These are phyloP conservation scores for Paracoccidioides brasiliensis DNA, from an alignment of 2,329 filamentous ascomycete genomes.

Conservation along the genomic window DNA sequence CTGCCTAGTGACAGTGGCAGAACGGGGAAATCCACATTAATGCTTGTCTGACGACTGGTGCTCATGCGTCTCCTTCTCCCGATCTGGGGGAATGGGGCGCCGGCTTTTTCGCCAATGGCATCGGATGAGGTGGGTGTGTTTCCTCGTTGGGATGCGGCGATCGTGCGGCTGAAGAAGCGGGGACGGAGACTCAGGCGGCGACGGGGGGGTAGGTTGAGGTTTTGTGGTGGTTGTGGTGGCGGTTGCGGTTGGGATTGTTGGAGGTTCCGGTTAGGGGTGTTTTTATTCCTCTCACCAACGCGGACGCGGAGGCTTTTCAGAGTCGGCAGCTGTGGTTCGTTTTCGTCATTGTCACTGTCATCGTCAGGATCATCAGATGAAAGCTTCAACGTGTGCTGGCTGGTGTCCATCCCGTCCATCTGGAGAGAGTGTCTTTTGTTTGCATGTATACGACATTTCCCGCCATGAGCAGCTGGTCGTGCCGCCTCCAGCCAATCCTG, in stretches of 20 bases:
- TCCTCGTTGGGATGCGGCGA: conserved; percentile 1
- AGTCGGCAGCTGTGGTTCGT: not conserved
- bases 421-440: not conserved
- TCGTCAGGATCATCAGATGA: not conserved
- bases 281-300: too few relatives aligned
- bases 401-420: not conserved
- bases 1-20: conserved; percentile 5
- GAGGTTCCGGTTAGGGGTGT: too few relatives aligned
- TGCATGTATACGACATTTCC: not conserved
- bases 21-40: conserved; percentile 4
- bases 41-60: conserved; percentile 5
- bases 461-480: conserved; percentile 13
- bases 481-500: conserved; percentile 32
- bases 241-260: not conserved
- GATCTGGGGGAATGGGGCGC: conserved; percentile 22
- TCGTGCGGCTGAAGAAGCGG: conserved; percentile 23
- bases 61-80: conserved; percentile 17
- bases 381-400: not conserved
- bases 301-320: not conserved
- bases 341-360: not conserved
- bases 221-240: not conserved
- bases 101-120: conserved; percentile 14
- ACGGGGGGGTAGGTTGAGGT: conserved; percentile 10
- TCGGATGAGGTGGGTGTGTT: conserved; percentile 18
- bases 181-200: conserved; percentile 25